Evolutionary conservation across 768 basidiomycete species (phyloP).

Genomic region (Tubosaeta sp.): DNA sequence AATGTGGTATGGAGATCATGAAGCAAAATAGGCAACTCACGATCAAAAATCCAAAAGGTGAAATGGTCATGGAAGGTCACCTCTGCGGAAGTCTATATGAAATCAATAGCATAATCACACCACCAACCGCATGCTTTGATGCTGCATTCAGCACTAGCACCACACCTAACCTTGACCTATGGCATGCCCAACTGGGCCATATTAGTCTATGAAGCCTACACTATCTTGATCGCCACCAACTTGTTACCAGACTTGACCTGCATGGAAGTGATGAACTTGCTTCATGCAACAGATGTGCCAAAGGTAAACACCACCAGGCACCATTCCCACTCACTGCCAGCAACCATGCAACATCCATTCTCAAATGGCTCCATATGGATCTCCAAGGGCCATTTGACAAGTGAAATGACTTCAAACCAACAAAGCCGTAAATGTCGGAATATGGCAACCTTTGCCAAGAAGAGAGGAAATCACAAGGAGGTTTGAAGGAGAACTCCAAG

Average conservation of each 20-base stretch:
- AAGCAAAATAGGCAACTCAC: background rate
- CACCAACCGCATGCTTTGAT: background rate
- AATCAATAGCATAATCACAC: constrained; percentile 3
- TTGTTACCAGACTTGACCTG: constrained; percentile 4
- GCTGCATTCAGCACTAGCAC: background rate
- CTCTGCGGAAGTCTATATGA: constrained; percentile 6
- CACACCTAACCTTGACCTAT: constrained; percentile 4
- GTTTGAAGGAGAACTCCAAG: no score
- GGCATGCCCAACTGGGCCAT: constrained; percentile 4
- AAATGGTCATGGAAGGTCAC: constrained; percentile 6
- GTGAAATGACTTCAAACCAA: no score
- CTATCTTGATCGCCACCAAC: constrained; percentile 5
- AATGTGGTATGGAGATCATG: constrained; percentile 3
- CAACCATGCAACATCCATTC: background rate
- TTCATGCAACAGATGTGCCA: constrained; percentile 4
- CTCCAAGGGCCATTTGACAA: background rate
- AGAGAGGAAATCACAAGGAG: no score
- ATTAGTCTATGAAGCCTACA: constrained; percentile 5
- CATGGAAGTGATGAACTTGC: background rate
- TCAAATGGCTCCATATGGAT: background rate
- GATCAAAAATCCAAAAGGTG: background rate
- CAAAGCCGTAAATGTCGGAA: no score
- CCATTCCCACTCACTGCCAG: background rate
- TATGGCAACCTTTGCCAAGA: no score
- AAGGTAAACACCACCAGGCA: constrained; percentile 10